A percentile compares a stretch with the other conserved stretches of the same genome.
Evolutionary conservation across 2,329 filamentous ascomycete species (phyloP).

Genomic region (Endothia cerciana): DNA sequence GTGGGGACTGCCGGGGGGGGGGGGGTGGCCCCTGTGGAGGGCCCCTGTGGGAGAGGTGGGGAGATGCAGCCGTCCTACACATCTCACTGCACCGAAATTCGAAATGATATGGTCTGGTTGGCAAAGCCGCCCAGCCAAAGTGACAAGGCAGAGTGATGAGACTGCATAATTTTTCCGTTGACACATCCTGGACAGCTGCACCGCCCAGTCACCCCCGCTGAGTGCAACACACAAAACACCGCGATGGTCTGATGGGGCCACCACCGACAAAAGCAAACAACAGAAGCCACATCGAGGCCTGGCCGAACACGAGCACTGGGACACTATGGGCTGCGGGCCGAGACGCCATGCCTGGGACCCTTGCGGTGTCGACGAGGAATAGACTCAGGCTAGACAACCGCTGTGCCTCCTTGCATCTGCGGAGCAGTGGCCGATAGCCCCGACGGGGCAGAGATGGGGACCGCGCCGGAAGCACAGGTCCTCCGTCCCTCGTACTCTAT

Average conservation of each 20-base stretch:
- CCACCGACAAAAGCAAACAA: background rate
- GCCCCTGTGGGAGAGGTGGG: background rate
- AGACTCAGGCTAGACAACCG: background rate
- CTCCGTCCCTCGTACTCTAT: background rate
- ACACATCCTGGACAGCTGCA: background rate
- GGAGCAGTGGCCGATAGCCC: background rate
- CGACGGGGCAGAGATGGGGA: background rate
- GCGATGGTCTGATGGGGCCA: background rate
- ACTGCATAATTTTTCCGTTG: slow-evolving; percentile 16
- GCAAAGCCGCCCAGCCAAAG: background rate
- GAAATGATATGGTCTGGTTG: background rate
- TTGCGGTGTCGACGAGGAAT: background rate
- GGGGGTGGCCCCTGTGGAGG: too few species aligned
- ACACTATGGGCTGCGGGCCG: slow-evolving; percentile 1
- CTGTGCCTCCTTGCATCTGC: background rate
- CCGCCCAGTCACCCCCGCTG: too few species aligned
- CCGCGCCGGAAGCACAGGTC: background rate
- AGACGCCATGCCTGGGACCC: background rate
- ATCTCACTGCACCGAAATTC: background rate
- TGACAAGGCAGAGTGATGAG: background rate
- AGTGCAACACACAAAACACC: background rate
- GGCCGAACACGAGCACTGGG: background rate
- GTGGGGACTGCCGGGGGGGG: background rate
- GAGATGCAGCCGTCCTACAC: slow-evolving; percentile 4
- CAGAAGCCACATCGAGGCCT: background rate